phyloP scores from a whole-genome alignment of 176 grass and related monocot species.

The Luzula sylvatica region DNA sequence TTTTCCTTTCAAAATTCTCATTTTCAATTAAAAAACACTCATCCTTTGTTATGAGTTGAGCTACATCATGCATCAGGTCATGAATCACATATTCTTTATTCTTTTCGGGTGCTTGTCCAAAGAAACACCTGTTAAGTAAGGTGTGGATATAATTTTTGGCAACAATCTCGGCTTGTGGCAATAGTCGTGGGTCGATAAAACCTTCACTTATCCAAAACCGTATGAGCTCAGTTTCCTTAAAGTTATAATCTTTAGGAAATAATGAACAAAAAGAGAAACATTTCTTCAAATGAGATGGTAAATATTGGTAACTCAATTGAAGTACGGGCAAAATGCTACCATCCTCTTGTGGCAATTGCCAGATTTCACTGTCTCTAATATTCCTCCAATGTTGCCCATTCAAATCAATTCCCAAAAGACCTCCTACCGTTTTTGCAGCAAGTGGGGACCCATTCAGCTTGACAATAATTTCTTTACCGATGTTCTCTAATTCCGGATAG shows the following conservation, averaged over 20 bases:
- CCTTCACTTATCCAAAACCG: constrained; percentile 10
- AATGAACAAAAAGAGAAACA: constrained; percentile 23
- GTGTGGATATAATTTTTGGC: background rate
- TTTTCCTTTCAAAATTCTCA: background rate
- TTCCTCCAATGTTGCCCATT: background rate
- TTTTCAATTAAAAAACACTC: background rate
- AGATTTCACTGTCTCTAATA: constrained; percentile 15
- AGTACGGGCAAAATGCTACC: constrained; percentile 9
- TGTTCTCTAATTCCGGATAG: background rate
- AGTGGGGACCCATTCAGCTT: constrained; percentile 12
- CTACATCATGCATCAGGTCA: constrained; percentile 21
- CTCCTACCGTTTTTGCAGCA: constrained; percentile 16
- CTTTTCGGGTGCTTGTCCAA: background rate
- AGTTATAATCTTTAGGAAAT: constrained; percentile 3
- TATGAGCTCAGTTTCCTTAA: background rate
- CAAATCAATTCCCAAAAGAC: background rate
- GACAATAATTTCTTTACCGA: constrained; percentile 8
- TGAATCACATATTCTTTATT: constrained; percentile 13
- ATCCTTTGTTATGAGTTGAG: background rate
- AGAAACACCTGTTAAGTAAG: constrained; percentile 15
- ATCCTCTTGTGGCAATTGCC: constrained; percentile 1
- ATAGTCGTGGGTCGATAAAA: background rate
- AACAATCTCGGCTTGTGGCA: background rate
- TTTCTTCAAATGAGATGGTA: constrained; percentile 22
- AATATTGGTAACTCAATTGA: constrained; percentile 21